These are phyloP conservation scores for Beauveria rudraprayagi DNA, from an alignment of 2,329 filamentous ascomycete genomes.

Conservation along the genomic window DNA sequence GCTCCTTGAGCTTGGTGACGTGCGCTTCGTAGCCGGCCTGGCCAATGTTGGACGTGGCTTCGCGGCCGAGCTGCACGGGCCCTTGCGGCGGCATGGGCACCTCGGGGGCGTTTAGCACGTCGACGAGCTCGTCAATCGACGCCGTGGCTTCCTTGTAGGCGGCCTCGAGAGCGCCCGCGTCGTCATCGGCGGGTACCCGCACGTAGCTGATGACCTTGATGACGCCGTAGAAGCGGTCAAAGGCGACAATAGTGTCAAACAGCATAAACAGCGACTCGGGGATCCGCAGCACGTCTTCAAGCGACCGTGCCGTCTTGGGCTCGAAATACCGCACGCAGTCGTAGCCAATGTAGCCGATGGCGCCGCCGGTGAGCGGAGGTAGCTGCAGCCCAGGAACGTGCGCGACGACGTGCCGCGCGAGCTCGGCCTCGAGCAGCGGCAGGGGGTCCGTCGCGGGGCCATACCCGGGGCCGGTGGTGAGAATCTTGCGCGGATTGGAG, in stretches of 20 bases:
- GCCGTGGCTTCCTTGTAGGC: conserved; percentile 59
- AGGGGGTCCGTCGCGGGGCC: conserved; percentile 79
- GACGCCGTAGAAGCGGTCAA: conserved; percentile 68
- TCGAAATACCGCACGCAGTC: conserved; percentile 98
- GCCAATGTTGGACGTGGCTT: conserved; percentile 90
- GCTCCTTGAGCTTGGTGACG: conserved; percentile 76
- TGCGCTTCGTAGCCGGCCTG: conserved; percentile 83
- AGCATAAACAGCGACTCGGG: conserved; percentile 97
- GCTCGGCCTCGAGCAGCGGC: conserved; percentile 70
- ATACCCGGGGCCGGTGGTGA: conserved; percentile 83
- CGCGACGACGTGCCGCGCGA: conserved; percentile 70
- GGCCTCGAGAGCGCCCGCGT: conserved; percentile 28
- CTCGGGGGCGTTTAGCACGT: conserved; percentile 64
- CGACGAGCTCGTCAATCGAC: conserved; percentile 59
- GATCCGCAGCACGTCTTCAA: conserved; percentile 81
- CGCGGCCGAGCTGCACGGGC: conserved; percentile 62
- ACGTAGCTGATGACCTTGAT: conserved; percentile 63
- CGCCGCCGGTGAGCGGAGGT: conserved; percentile 82
- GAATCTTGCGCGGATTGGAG: conserved; percentile 67
- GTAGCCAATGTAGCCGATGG: conserved; percentile 94
- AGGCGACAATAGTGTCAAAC: conserved; percentile 87
- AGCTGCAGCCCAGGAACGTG: conserved; percentile 74
- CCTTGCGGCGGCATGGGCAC: conserved; percentile 70
- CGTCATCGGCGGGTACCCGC: conserved; percentile 38
- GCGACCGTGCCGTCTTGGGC: conserved; percentile 81